phyloP scores from a whole-genome alignment of 2,329 filamentous ascomycete species.

The Plectosphaerella plurivora region DNA sequence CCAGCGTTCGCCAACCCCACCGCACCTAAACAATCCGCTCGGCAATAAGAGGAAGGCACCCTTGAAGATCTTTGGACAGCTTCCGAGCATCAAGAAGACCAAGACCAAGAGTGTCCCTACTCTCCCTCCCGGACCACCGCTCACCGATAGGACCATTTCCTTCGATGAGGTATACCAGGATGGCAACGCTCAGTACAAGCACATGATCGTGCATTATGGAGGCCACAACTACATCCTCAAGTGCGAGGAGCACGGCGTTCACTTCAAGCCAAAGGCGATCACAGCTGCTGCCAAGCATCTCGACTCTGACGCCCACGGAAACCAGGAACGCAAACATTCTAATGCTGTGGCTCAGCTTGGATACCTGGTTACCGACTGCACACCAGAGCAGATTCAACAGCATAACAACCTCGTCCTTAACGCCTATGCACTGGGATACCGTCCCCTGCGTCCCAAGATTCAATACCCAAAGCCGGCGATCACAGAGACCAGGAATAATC shows the following conservation, averaged over 20 bases:
- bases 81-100: no score
- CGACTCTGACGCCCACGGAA: slow-evolving; percentile 7
- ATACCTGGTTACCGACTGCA: slow-evolving; percentile 11
- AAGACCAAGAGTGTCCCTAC: background rate
- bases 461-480: no score
- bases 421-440: slow-evolving; percentile 11
- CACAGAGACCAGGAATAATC: no score
- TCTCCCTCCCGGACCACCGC: background rate
- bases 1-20: no score
- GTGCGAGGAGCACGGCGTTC: slow-evolving; percentile 14
- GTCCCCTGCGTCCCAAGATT: slow-evolving; percentile 6
- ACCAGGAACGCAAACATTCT: background rate
- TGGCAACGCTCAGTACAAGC: slow-evolving; percentile 13
- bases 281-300: slow-evolving; percentile 13
- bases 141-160: slow-evolving; percentile 13
- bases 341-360: slow-evolving; percentile 11
- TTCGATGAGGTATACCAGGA: slow-evolving; percentile 15
- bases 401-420: slow-evolving; percentile 12
- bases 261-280: slow-evolving; percentile 11
- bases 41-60: no score
- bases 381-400: slow-evolving; percentile 3
- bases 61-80: no score
- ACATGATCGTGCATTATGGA: slow-evolving; percentile 11
- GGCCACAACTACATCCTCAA: slow-evolving; percentile 14
- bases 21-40: no score